Evolutionary conservation across 2,329 filamentous ascomycete species (phyloP).

Genomic region (Clarireedia homoeocarpa): DNA sequence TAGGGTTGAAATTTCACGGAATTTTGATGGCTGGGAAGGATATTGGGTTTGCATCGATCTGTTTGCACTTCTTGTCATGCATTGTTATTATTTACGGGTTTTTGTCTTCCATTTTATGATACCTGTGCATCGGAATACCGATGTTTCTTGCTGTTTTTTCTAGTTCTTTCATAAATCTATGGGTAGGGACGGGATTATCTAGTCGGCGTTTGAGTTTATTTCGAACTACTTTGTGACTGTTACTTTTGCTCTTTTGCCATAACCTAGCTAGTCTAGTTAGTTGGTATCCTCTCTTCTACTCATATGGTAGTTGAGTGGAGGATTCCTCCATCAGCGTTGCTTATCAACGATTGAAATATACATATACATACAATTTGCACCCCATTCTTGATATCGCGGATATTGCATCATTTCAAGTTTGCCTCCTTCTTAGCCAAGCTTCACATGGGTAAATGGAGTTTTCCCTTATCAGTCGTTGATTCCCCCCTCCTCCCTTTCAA

Average conservation of each 20-base stretch:
- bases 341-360: constrained; percentile 7
- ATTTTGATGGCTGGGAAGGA: constrained; percentile 5
- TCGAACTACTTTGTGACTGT: background rate
- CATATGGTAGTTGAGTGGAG: background rate
- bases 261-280: constrained; percentile 2
- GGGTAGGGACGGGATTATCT: background rate
- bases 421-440: too few relatives aligned
- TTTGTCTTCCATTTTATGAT: constrained; percentile 3
- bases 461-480: too few relatives aligned
- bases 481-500: too few relatives aligned
- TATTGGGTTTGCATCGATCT: constrained; percentile 3
- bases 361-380: constrained; percentile 1
- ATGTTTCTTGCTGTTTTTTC: constrained; percentile 8
- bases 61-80: constrained; percentile 1
- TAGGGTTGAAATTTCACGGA: background rate
- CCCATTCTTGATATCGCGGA: background rate
- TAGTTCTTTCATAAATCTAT: background rate
- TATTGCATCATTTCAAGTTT: too few relatives aligned
- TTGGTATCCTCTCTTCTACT: background rate
- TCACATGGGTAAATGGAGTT: too few relatives aligned
- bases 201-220: background rate
- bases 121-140: constrained; percentile 8
- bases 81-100: constrained; percentile 1
- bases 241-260: background rate
- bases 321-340: background rate